A percentile compares a stretch with the other conserved stretches of the same genome.
These are phyloP conservation scores for Leptographium procerum DNA, from an alignment of 2,329 filamentous ascomycete genomes.

Conservation along the genomic window DNA sequence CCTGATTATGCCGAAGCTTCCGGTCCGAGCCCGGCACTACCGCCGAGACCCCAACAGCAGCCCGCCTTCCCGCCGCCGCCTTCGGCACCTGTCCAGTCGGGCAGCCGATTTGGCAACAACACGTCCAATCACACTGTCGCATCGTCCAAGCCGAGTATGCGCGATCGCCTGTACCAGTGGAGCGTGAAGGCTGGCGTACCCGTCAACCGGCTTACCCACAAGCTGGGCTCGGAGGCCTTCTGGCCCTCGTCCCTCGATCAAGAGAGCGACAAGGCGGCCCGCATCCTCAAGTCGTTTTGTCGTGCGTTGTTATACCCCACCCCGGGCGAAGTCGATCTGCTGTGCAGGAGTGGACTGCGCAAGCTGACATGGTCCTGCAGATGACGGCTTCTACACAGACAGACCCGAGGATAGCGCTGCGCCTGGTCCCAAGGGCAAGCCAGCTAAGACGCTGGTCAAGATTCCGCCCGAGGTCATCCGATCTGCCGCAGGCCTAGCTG, in stretches of 20 bases:
- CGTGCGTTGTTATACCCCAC: slow-evolving; percentile 73
- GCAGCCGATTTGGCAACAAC: neutral
- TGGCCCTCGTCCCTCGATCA: slow-evolving; percentile 66
- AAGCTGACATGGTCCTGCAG: slow-evolving; percentile 10
- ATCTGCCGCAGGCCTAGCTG: slow-evolving; percentile 54
- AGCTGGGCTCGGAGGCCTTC: slow-evolving; percentile 57
- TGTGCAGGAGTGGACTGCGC: too few species aligned
- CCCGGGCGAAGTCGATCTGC: too few species aligned
- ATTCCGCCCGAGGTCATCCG: slow-evolving; percentile 34
- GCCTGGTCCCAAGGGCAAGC: slow-evolving; percentile 14
- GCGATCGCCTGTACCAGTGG: slow-evolving; percentile 16
- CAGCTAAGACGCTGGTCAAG: slow-evolving; percentile 24
- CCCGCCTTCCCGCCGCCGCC: slow-evolving; percentile 5
- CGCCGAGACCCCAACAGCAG: neutral
- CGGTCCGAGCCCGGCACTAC: neutral
- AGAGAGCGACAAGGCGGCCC: slow-evolving; percentile 65
- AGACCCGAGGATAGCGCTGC: slow-evolving; percentile 8
- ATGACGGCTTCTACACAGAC: slow-evolving; percentile 22
- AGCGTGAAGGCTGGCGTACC: slow-evolving; percentile 37
- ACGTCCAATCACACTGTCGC: neutral
- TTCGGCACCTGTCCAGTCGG: neutral
- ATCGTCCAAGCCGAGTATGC: slow-evolving; percentile 5
- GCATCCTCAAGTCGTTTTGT: slow-evolving; percentile 65
- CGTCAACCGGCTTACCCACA: slow-evolving; percentile 59
- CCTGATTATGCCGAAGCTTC: neutral